Percentiles rank a stretch among this genome's conserved stretches.
Conservation (phyloP, 768 basidiomycete species). For the Solioccasus polychromus region DNA sequence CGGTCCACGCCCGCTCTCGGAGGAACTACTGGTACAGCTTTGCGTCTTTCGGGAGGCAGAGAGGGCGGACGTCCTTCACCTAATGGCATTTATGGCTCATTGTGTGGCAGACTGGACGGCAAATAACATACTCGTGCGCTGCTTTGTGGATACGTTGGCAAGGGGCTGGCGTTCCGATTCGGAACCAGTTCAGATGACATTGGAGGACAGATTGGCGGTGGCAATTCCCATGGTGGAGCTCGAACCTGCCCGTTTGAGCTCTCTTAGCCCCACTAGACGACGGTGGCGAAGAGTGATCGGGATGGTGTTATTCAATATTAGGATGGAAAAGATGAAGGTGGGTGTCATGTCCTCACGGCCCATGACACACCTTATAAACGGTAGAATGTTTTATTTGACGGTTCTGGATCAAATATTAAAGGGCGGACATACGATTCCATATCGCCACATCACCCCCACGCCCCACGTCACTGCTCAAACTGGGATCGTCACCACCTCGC, state of each 20-base stretch:
- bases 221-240: constrained; percentile 39
- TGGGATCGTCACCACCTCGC: constrained; percentile 15
- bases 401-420: constrained; percentile 17
- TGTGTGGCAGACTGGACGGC: constrained; percentile 49
- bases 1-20: constrained; percentile 37
- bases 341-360: not conserved
- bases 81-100: constrained; percentile 48
- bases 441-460: constrained; percentile 36
- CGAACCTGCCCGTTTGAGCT: constrained; percentile 26
- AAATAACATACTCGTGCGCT: constrained; percentile 39
- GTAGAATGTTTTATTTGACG: too few relatives aligned
- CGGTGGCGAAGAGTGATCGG: constrained; percentile 49
- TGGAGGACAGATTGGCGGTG: constrained; percentile 42
- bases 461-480: constrained; percentile 36
- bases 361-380: not conserved
- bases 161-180: not conserved
- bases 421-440: constrained; percentile 59
- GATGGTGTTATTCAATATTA: constrained; percentile 33
- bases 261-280: constrained; percentile 34
- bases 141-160: constrained; percentile 43
- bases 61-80: constrained; percentile 33
- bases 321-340: constrained; percentile 37
- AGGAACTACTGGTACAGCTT: constrained; percentile 40
- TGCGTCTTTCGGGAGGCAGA: constrained; percentile 37
- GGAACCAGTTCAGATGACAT: constrained; percentile 14